A percentile compares a stretch with the other conserved stretches of the same genome.
Evolutionary conservation across 371 early-diverging fungal genomes (phyloP).

Genomic region (Mucor irregularis): DNA sequence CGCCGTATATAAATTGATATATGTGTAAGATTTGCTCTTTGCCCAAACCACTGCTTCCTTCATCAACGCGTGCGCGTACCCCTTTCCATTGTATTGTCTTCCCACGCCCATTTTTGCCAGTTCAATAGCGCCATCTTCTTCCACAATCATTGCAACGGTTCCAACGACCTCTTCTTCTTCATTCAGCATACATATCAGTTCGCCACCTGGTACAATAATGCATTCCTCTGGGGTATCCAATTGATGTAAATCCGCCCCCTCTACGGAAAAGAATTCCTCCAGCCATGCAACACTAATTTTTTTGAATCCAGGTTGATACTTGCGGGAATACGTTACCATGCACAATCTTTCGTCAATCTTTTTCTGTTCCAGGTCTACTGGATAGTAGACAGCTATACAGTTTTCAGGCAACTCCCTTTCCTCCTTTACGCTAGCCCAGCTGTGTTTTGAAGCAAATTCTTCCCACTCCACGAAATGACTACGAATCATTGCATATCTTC

Average conservation of each 20-base stretch:
- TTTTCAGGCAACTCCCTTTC: not conserved
- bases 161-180: constrained; percentile 6
- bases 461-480: not conserved
- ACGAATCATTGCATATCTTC: constrained; percentile 1
- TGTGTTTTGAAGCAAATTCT: not conserved
- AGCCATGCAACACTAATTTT: constrained; percentile 20
- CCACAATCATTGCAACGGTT: constrained; percentile 20
- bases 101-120: constrained; percentile 21
- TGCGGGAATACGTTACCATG: not conserved
- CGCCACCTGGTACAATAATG: constrained; percentile 21
- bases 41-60: constrained; percentile 15
- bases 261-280: constrained; percentile 10
- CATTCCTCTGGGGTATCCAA: constrained; percentile 17
- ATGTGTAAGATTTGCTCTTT: not conserved
- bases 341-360: not conserved
- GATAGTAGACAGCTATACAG: constrained; percentile 9
- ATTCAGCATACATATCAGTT: constrained; percentile 13
- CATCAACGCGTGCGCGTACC: constrained; percentile 23
- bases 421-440: not conserved
- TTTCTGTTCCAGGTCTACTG: not conserved
- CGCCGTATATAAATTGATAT: constrained; percentile 4
- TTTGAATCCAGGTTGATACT: constrained; percentile 15
- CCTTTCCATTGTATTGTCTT: constrained; percentile 16
- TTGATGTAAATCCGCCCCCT: constrained; percentile 9
- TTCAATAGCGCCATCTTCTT: constrained; percentile 10